Evolutionary conservation across 352 stramenopile species (phyloP).

Genomic region (Phytopythium sindhum): DNA sequence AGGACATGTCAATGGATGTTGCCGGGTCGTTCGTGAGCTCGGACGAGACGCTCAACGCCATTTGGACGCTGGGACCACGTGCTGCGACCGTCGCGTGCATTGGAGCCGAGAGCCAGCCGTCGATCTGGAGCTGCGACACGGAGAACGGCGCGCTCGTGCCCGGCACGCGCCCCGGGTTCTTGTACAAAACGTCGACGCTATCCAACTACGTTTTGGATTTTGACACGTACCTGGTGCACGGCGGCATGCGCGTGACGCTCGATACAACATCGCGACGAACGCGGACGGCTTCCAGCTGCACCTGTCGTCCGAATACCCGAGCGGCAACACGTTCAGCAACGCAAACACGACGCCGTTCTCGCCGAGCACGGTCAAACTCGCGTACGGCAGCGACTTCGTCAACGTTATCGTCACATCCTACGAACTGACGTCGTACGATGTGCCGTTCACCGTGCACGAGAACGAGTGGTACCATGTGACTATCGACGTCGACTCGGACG

Average conservation of each 20-base stretch:
- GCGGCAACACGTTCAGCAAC: constrained; percentile 19
- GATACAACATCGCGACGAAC: constrained; percentile 21
- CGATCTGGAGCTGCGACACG: constrained; percentile 20
- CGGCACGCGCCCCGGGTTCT: constrained; percentile 22
- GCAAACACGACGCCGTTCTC: constrained; percentile 26
- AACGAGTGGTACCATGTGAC: constrained; percentile 58
- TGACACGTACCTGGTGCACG: constrained; percentile 21
- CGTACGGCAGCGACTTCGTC: constrained; percentile 24
- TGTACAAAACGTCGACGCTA: constrained; percentile 23
- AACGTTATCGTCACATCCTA: constrained; percentile 26
- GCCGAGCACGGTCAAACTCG: constrained; percentile 21
- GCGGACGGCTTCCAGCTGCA: constrained; percentile 29
- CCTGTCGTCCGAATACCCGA: constrained; percentile 27
- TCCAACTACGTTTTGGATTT: constrained; percentile 25
- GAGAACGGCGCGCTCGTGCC: constrained; percentile 29
- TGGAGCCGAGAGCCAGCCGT: constrained; percentile 18
- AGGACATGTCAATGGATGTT: constrained; percentile 15
- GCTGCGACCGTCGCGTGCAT: constrained; percentile 22
- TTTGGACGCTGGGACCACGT: constrained; percentile 22
- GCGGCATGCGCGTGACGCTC: constrained; percentile 16
- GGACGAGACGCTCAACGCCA: constrained; percentile 26
- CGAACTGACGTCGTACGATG: constrained; percentile 19
- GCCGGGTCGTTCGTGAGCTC: constrained; percentile 27
- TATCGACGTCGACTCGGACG: constrained; percentile 59
- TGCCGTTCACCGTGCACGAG: constrained; percentile 74